Conservation (phyloP, 2,329 filamentous ascomycete genomes). For the Polychaeton citri region DNA sequence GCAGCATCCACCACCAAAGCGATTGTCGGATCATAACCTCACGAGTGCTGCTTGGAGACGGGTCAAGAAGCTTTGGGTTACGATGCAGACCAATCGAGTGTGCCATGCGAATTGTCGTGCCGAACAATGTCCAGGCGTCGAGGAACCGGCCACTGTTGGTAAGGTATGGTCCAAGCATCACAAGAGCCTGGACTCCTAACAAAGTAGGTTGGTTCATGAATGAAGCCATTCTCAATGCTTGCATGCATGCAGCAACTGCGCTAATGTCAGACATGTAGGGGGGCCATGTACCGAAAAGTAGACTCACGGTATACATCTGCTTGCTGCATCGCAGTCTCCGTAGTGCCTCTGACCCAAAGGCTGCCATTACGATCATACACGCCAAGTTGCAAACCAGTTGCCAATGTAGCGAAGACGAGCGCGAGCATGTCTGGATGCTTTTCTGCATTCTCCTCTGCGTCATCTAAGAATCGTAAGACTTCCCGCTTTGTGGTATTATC, state of each 20-base stretch:
- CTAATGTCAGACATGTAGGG: conserved; percentile 4
- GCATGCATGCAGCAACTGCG: conserved; percentile 36
- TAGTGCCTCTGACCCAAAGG: conserved; percentile 24
- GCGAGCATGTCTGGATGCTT: conserved; percentile 35
- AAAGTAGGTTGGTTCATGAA: conserved; percentile 37
- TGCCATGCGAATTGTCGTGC: conserved; percentile 34
- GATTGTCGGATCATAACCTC: conserved; percentile 30
- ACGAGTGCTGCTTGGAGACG: conserved; percentile 23
- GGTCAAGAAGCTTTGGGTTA: conserved; percentile 33
- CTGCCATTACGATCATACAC: conserved; percentile 29
- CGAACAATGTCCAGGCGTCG: conserved; percentile 38
- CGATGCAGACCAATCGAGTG: conserved; percentile 38
- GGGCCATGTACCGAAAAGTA: neutral
- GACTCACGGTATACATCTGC: conserved; percentile 34
- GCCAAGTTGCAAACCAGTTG: conserved; percentile 33
- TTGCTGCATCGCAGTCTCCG: conserved; percentile 22
- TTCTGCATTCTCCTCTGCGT: conserved; percentile 28
- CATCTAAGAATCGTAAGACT: conserved; percentile 31
- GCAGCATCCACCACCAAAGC: conserved; percentile 41
- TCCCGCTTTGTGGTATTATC: conserved; percentile 30
- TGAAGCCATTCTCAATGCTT: conserved; percentile 34
- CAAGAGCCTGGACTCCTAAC: conserved; percentile 31
- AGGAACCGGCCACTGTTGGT: conserved; percentile 37
- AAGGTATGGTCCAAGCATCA: conserved; percentile 36
- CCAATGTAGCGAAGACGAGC: conserved; percentile 34